Percentiles rank a stretch among this genome's conserved stretches.
These are phyloP conservation scores for Aureobasidium sp. DNA, from an alignment of 2,329 filamentous ascomycete species.

Conservation along the genomic window DNA sequence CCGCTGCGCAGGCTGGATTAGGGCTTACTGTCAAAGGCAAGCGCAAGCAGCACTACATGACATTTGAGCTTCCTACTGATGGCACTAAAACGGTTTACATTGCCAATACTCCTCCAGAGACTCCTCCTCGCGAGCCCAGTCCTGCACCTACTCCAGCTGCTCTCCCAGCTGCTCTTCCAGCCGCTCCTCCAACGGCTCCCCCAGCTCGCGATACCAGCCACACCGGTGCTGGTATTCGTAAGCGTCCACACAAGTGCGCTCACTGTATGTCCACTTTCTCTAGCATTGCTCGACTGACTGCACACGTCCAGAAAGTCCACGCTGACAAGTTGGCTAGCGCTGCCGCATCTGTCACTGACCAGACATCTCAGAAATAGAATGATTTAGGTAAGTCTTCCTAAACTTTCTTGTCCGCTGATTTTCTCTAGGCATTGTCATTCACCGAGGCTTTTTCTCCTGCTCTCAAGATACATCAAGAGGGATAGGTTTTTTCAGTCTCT, in stretches of 20 bases:
- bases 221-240: not conserved
- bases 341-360: not conserved
- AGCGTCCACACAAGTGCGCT: not conserved
- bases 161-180: not conserved
- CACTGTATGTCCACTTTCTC: not conserved
- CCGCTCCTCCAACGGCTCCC: not conserved
- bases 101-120: not conserved
- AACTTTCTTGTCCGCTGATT: not conserved
- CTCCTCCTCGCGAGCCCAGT: not conserved
- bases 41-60: not conserved
- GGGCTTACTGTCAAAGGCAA: not conserved
- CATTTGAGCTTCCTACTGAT: not conserved
- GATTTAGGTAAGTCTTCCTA: not conserved
- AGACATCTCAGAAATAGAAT: not conserved
- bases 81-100: not conserved
- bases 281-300: not conserved
- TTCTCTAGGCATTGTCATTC: not conserved
- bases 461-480: not conserved
- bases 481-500: not conserved
- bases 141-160: not conserved
- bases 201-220: not conserved
- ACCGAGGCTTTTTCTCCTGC: constrained; percentile 1
- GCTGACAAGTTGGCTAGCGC: not conserved
- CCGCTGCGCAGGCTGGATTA: not conserved
- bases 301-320: not conserved